Conservation (phyloP, 495 filamentous ascomycete genomes). For the Terfezia claveryi region DNA sequence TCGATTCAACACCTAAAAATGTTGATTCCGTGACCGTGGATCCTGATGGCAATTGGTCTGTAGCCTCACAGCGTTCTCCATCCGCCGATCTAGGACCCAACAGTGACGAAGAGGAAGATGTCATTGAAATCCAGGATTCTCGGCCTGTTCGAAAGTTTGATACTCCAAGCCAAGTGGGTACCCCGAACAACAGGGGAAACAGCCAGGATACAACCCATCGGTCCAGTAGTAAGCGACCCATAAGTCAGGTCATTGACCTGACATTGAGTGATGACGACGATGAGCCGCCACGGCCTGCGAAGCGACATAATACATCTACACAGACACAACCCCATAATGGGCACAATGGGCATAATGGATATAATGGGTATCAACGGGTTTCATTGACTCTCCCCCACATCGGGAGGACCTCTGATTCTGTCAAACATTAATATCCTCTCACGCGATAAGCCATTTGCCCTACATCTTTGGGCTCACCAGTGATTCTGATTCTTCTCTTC, state of each 20-base stretch:
- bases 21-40: slow-evolving; percentile 78
- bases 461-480: too few species aligned
- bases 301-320: slow-evolving; percentile 25
- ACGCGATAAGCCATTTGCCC: too few species aligned
- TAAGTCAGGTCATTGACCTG: slow-evolving; percentile 52
- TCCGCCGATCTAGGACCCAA: slow-evolving; percentile 19
- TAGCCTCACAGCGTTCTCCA: slow-evolving; percentile 21
- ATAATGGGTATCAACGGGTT: too few species aligned
- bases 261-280: slow-evolving; percentile 55
- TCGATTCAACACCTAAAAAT: slow-evolving; percentile 41
- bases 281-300: slow-evolving; percentile 30
- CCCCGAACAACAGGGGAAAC: slow-evolving; percentile 28
- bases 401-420: too few species aligned
- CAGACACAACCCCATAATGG: too few species aligned
- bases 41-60: slow-evolving; percentile 62
- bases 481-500: too few species aligned
- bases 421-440: too few species aligned
- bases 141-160: slow-evolving; percentile 32
- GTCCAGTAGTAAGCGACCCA: slow-evolving; percentile 36
- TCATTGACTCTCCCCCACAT: too few species aligned
- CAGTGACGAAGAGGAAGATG: slow-evolving; percentile 37
- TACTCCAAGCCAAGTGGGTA: slow-evolving; percentile 18
- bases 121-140: slow-evolving; percentile 29
- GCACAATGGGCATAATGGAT: too few species aligned
- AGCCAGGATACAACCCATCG: slow-evolving; percentile 5